These are phyloP conservation scores for Eucalyptus globulus DNA, from an alignment of 345 rosid species.

Conservation along the genomic window DNA sequence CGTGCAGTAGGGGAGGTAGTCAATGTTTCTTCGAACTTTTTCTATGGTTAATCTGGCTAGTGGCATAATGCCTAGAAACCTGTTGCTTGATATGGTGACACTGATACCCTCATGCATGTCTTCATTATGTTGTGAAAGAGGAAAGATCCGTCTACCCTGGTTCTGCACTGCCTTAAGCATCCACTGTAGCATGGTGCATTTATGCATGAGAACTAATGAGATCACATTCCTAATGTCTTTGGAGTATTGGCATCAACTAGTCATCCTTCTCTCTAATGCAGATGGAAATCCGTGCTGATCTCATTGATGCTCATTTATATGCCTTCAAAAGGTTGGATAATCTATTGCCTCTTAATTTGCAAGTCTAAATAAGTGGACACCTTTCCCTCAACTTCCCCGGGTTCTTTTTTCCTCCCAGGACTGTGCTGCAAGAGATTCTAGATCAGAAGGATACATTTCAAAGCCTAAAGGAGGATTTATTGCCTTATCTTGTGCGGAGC, in stretches of 20 bases:
- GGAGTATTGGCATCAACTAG: background rate
- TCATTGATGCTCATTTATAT: constrained; percentile 93
- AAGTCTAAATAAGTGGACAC: background rate
- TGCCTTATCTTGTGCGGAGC: constrained; percentile 86
- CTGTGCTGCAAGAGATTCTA: constrained; percentile 69
- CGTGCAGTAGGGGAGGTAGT: constrained; percentile 85
- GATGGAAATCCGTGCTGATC: constrained; percentile 95
- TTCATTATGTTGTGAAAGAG: background rate
- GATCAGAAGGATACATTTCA: constrained; percentile 56
- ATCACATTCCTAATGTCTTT: background rate
- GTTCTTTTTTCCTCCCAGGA: constrained; percentile 18
- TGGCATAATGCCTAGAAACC: background rate
- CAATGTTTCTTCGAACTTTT: background rate
- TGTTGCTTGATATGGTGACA: background rate
- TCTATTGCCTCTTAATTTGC: background rate
- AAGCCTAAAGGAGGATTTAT: constrained; percentile 74
- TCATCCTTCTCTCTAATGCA: constrained; percentile 5
- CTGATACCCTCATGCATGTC: background rate
- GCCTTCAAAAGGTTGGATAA: constrained; percentile 82
- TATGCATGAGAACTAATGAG: background rate
- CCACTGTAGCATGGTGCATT: background rate
- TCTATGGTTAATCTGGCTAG: background rate
- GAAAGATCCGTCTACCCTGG: background rate
- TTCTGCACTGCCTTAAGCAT: background rate
- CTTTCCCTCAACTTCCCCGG: background rate